Base-by-base conservation (phyloP, 345 rosid genomes). In the Salix dunnii region DNA sequence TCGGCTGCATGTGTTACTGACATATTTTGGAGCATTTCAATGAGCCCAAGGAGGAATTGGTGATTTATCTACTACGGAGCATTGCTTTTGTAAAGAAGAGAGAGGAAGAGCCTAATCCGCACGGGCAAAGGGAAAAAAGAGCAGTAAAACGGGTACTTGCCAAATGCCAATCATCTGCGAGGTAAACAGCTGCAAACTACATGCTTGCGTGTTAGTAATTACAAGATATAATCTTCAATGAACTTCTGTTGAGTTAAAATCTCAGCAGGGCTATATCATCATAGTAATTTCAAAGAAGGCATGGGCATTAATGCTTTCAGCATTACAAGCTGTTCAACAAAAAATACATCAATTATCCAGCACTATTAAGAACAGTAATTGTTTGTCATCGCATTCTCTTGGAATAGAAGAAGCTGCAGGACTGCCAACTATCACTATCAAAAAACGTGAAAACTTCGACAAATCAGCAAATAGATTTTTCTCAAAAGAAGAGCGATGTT, bases 1-100 rank as follows among this genome's bases (percentile, higher is more conserved):
- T 33, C 36, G 5, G 36, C 36, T 33, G 77, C 85, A 87, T 86
- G 85, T 77, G 71, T 60, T 84, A 13, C 21, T 70, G 30, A 27
- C 84, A 83, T 77, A 81, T 85, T 51, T 31, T 84, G 84, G 53
- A 81, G 77, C 84, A 85, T 55, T 85, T 87, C 61, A 49, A 61
- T 6, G 81, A 81, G 23, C 79, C 84, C 12, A 71, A 62, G n/a
- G 77, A 74, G 67, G 86, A 82, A 73, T 27, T 72, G 21, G 84
- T 85, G 74, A 64, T 77, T 28, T 76, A 71, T 58, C 40, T 81
- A 48, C 35, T 87, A 46, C 48, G 33, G 64, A 46, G 68, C 72
- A 86, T 85, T 30, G 86, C 77, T 81, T 30, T 16, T 87, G 86
- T 85, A 58, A 71, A 7, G 71, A 40, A 40, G 38, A 28, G 68